phyloP scores from a whole-genome alignment of 192 early-diverging fungal species.

The Thamnidium elegans region DNA sequence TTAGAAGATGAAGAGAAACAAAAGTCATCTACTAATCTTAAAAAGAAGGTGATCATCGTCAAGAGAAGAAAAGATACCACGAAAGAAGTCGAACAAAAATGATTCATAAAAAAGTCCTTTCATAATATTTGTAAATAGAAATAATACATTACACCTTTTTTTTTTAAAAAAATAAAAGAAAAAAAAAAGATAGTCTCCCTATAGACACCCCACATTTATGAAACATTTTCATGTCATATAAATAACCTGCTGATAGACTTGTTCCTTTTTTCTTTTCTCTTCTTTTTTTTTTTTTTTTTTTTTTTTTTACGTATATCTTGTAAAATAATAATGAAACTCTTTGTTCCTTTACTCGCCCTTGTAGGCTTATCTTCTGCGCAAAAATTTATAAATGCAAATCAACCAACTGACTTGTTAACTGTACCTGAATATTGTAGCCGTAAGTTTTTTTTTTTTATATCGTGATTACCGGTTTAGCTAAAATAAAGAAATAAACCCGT shows the following conservation, averaged over 20 bases:
- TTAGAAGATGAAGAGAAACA: constrained; percentile 25
- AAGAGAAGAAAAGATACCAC: constrained; percentile 10
- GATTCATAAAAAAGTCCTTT: too few species aligned
- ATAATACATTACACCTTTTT: too few species aligned
- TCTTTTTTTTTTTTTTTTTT: background rate
- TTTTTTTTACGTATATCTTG: too few species aligned
- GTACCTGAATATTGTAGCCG: constrained; percentile 8
- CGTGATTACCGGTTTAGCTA: background rate
- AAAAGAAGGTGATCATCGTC: constrained; percentile 6
- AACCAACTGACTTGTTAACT: background rate
- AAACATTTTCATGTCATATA: constrained; percentile 3
- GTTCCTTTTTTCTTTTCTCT: background rate
- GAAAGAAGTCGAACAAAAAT: too few species aligned
- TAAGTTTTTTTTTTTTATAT: background rate
- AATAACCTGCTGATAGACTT: background rate
- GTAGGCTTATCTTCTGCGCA: background rate
- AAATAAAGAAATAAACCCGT: too few species aligned
- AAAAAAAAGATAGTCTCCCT: too few species aligned
- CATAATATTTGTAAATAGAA: too few species aligned
- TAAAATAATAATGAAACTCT: background rate
- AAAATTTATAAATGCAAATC: background rate
- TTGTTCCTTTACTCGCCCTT: background rate
- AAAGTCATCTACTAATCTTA: background rate
- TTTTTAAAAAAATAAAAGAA: too few species aligned
- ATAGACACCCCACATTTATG: background rate